Conservation (phyloP, 2,329 filamentous ascomycete genomes). For the Cercospora sojina region DNA sequence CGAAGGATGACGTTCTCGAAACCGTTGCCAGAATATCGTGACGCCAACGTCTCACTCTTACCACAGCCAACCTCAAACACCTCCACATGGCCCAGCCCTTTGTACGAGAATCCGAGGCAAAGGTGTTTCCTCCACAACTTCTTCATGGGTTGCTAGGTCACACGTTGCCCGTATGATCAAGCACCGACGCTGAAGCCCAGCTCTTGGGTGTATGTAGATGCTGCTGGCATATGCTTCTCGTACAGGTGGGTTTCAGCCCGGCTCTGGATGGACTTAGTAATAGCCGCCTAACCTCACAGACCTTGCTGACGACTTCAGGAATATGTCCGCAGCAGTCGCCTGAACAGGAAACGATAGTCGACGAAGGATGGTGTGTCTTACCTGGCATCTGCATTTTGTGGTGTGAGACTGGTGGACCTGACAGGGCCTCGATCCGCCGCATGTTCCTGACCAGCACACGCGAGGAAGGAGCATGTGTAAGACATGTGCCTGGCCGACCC, state of each 20-base stretch:
- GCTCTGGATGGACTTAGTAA: background rate
- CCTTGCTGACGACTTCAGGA: background rate
- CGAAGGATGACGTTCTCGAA: background rate
- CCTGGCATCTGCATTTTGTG: background rate
- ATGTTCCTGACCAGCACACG: background rate
- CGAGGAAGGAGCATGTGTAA: background rate
- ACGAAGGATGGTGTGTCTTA: background rate
- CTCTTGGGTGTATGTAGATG: background rate
- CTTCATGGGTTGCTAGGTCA: background rate
- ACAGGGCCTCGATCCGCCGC: background rate
- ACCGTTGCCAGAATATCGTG: background rate
- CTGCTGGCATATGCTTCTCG: background rate
- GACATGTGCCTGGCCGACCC: background rate
- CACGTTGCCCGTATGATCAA: background rate
- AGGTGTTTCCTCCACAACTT: background rate
- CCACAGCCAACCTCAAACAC: background rate
- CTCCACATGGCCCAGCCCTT: background rate
- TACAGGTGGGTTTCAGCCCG: background rate
- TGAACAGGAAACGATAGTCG: background rate
- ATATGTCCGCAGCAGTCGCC: background rate
- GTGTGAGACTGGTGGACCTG: background rate
- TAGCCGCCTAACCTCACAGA: background rate
- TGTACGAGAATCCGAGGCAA: background rate
- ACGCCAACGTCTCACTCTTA: background rate
- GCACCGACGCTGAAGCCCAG: too few relatives aligned